Conservation (phyloP, 371 early-diverging fungal genomes). For the Smittium culicis region DNA sequence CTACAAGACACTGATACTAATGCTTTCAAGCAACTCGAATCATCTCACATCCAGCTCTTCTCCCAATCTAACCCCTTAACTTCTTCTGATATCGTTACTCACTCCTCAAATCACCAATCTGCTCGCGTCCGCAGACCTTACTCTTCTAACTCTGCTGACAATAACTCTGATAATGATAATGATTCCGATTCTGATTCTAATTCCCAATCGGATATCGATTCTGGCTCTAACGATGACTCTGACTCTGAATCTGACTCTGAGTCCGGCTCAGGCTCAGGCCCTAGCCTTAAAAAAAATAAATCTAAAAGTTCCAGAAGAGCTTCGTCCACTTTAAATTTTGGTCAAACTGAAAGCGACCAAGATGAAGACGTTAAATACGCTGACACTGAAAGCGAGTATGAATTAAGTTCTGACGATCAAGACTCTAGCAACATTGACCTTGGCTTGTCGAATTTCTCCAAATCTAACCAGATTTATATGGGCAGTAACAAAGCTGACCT, state of each 20-base stretch:
- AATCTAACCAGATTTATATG: slow-evolving; percentile 37
- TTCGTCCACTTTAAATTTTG: no score
- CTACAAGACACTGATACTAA: slow-evolving; percentile 72
- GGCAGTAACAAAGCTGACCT: slow-evolving; percentile 49
- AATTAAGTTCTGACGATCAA: slow-evolving; percentile 7
- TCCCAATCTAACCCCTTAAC: no score
- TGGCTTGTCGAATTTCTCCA: slow-evolving; percentile 26
- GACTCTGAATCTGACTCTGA: slow-evolving; percentile 3
- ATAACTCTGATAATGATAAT: slow-evolving; percentile 25
- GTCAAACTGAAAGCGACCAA: no score
- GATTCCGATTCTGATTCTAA: slow-evolving; percentile 19
- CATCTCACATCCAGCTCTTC: slow-evolving; percentile 70
- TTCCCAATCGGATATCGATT: slow-evolving; percentile 9
- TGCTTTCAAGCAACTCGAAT: slow-evolving; percentile 58
- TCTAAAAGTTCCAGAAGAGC: no score
- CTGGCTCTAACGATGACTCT: slow-evolving; percentile 7
- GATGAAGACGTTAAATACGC: slow-evolving; percentile 23
- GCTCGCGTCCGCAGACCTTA: slow-evolving; percentile 38
- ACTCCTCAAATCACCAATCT: no score
- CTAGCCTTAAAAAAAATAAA: no score
- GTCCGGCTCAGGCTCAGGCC: no score
- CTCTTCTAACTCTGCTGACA: slow-evolving; percentile 35
- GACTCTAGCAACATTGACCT: not conserved
- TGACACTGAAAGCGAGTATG: slow-evolving; percentile 4
- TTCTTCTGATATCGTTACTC: no score